Evolutionary conservation across 169 alveolate species (phyloP), one percentile per base, ranked within the genome.

Genomic region (Cryptosporidium ubiquitum): DNA sequence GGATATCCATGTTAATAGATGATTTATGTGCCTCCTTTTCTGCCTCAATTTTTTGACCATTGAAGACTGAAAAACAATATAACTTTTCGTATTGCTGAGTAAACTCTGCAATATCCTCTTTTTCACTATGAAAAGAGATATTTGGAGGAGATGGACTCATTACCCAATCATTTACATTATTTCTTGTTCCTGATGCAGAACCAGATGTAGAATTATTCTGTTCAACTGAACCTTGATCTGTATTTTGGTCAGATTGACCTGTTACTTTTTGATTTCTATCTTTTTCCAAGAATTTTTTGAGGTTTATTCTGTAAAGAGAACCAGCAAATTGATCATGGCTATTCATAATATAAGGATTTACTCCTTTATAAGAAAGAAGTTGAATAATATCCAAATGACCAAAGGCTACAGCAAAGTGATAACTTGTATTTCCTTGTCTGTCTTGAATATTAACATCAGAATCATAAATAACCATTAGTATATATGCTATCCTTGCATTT

Each of bases 391-490:
- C 69, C 7, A 79, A 26, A 61, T 79, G 71, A 4, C 89, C 89
- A 79, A 58, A 79, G 9, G 89, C 91, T 71, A 91, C 68, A 31
- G 95, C 93, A 68, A 92, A 89, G 84, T 94, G 95, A 60, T 94
- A 79, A 20, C 95, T 94, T 16, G 96, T 94, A 68, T 94, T 93
- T 26, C 98, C 98, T 6, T 70, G 84, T 12, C 91, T 58, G 79
- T 96, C 97, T 42, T 91, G 73, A 44, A 86, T 91, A 91, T 96
- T 94, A 42, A 95, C 92, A 66, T 94, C 93, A 12, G 91, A 95
- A 58, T 95, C 95, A 70, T 93, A 92, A 55, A 92, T 75, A 29
- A 94, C 91, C 39, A 93, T 85, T 39, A 96, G 75, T 66, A 91
- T 71, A 44, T 95, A 86, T 16, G 94, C 95, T 10, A 94, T 74